Evolutionary conservation across 257 asterid species (phyloP), one percentile per base, ranked within the genome.

Genomic region (Solanum pinnatisectum): DNA sequence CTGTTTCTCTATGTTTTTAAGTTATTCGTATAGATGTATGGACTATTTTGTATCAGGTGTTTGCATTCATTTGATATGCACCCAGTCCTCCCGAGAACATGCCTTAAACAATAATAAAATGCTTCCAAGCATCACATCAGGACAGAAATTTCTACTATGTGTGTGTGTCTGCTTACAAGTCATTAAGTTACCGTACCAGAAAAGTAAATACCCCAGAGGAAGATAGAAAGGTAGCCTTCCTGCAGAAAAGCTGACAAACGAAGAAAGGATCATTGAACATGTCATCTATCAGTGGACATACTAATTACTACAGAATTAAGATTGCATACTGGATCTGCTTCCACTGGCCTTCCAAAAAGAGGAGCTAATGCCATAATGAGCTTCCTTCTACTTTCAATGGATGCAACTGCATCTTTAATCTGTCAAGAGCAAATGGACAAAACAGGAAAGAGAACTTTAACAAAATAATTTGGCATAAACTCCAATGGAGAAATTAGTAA

Each of bases 261-360:
- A 88, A 87, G 81, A 52, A 90, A 88, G 59, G 70, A 89, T 68
- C 84, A 30, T 14, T 60, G n/a, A 79, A 82, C 68, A 84, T 87
- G 85, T 52, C 15, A 44, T 76, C 63, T 30, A 88, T 89, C 36
- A 74, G 70, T 23, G 71, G 89, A 77, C 25, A 36, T 27, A 87
- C 30, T 56, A 27, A 42, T 90, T 39, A 18, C 56, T 74, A 44
- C 39, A 86, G 90, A 70, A 86, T 88, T 82, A 88, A 89, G 84
- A 83, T 35, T 79, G 85, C 95, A 82, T 63, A 97, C 99, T 83
- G 97, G 94, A 93, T 97, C 99, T 84, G 96, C 97, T 92, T 96
- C 99, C 87, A 96, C 37, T 22, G 99, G 98, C 87, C 98, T 92
- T 88, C 99, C 99, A 84, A 97, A 91, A 84, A 82, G 92, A 87